These are phyloP conservation scores for Allium fistulosum DNA, from an alignment of 106 monocot genomes.

Conservation along the genomic window DNA sequence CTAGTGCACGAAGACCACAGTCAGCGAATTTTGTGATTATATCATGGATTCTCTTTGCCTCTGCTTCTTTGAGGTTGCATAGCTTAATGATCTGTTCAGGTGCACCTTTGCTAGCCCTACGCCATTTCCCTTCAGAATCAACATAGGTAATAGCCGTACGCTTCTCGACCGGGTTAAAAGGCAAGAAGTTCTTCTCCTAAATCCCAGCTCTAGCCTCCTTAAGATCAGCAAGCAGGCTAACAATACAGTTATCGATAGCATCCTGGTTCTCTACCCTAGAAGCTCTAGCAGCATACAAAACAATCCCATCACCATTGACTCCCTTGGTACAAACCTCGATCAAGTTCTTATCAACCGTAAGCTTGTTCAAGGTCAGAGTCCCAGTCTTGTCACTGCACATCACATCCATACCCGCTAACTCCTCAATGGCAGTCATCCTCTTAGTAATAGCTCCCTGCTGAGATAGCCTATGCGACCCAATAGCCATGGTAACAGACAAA, in stretches of 20 bases:
- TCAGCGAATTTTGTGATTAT: slow-evolving; percentile 39
- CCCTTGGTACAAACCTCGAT: slow-evolving; percentile 54
- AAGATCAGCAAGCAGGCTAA: slow-evolving; percentile 78
- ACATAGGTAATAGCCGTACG: no score
- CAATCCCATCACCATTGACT: slow-evolving; percentile 61
- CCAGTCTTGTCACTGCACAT: slow-evolving; percentile 91
- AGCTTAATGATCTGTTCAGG: slow-evolving; percentile 35
- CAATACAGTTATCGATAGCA: slow-evolving; percentile 81
- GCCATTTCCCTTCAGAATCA: no score
- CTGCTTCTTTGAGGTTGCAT: slow-evolving; percentile 32
- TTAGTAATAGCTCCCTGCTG: slow-evolving; percentile 67
- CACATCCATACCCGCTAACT: slow-evolving; percentile 23
- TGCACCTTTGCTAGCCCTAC: no score
- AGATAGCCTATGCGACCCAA: slow-evolving; percentile 61
- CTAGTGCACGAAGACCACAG: slow-evolving; percentile 47
- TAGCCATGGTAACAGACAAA: slow-evolving; percentile 64
- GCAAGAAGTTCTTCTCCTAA: no score
- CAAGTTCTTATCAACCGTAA: not conserved
- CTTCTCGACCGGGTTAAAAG: no score
- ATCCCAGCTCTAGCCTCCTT: slow-evolving; percentile 38
- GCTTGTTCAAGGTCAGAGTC: slow-evolving; percentile 74
- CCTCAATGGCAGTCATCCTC: slow-evolving; percentile 78
- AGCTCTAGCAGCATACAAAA: slow-evolving; percentile 65
- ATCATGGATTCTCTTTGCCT: slow-evolving; percentile 25
- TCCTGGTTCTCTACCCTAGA: slow-evolving; percentile 83